Evolutionary conservation across 192 early-diverging fungal genomes (phyloP), one percentile per base, ranked within the genome.

Genomic region (Lunasporangiospora selenospora): DNA sequence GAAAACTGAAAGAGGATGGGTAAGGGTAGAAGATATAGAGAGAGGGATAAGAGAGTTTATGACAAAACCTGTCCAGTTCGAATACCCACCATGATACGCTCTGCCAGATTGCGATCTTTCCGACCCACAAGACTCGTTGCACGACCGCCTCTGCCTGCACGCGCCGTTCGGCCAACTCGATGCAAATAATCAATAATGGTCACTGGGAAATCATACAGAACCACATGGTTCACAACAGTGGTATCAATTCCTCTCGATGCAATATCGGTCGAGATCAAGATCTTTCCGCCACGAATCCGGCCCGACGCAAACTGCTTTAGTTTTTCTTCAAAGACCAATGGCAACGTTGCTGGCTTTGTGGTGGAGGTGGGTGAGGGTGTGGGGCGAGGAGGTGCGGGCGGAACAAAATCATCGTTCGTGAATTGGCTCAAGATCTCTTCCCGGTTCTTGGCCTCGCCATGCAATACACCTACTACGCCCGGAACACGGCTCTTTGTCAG

Each of bases 141-240:
- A 52, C 90, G 84, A 12, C 97, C 97, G 2, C 65, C 77, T 11
- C 79, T 77, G 6, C 95, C 95, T 0, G 87, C 90, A 5, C 97
- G 83, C 5, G 93, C 97, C 0, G 97, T 97, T 15, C 97, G 78
- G 0, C 97, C 97, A 2, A 93, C 83, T 18, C 97, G 88, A 69
- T 98, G 97, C 50, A 98, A 56, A 69, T 96, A 98, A 76, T 98
- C 93, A 21, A 96, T 89, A 1, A 90, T 88, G 0, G 90, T 93
- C 5, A 89, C 87, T 0, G 96, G 96, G 67, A 98, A 95, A 43
- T 98, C 94, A 59, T 91, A 95, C 42, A 95, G 59, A 6, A 98
- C 78, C 11, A 98, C 93, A 75, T 96, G 96, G 26, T 89, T 82
- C 6, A 95, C 93, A 47, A 87, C 86, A 24, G 87, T 89, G 18